phyloP scores from a whole-genome alignment of 2,329 filamentous ascomycete species.

The Pezizomycotina sp. region DNA sequence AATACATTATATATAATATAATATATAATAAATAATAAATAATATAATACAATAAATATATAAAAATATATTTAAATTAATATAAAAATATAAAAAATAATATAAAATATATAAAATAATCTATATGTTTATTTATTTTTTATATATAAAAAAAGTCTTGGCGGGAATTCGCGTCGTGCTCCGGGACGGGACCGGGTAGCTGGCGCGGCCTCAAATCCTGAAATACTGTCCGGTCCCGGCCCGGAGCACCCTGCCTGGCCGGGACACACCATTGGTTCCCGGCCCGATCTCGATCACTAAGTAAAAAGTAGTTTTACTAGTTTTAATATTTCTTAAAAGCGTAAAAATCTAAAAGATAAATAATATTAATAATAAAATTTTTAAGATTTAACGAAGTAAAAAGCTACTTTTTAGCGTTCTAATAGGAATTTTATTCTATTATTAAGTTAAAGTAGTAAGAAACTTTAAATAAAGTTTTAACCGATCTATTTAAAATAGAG shows the following conservation, averaged over 20 bases:
- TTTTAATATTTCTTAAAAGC: too few species aligned
- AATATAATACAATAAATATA: not conserved
- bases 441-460: slow-evolving; percentile 1
- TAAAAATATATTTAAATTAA: not conserved
- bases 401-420: too few species aligned
- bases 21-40: not conserved
- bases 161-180: not conserved
- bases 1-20: slow-evolving; percentile 1
- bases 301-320: too few species aligned
- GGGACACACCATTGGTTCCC: too few species aligned
- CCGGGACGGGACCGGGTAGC: not conserved
- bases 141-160: not conserved
- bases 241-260: too few species aligned
- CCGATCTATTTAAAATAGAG: not conserved
- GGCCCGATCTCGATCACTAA: too few species aligned
- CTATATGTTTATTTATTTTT: not conserved
- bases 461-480: not conserved
- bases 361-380: too few species aligned
- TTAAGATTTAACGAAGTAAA: too few species aligned
- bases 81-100: not conserved
- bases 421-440: not conserved
- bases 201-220: too few species aligned
- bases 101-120: slow-evolving; percentile 2
- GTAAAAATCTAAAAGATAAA: too few species aligned
- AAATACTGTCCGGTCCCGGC: too few species aligned